phyloP scores from a whole-genome alignment of 257 asterid genomes.

The Thymus quinquecostatus region DNA sequence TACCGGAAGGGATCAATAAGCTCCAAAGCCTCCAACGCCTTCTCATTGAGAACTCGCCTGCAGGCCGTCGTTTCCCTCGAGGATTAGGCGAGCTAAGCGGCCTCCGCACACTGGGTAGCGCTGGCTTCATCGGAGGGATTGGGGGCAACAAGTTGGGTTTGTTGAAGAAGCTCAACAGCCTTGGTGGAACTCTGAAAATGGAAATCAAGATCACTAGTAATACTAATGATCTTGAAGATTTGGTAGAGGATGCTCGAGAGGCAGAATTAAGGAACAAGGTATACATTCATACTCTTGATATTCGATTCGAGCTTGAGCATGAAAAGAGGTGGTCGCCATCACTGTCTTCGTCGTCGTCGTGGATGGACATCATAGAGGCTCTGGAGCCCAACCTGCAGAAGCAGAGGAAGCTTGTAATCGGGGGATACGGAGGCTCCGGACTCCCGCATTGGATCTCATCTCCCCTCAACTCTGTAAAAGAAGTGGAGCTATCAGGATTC shows the following conservation, averaged over 20 bases:
- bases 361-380: no score
- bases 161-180: neutral
- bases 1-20: neutral
- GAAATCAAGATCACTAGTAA: neutral
- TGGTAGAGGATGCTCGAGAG: neutral
- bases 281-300: neutral
- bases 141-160: neutral
- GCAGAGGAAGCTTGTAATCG: no score
- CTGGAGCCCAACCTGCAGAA: no score
- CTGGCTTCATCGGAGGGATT: neutral
- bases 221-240: neutral
- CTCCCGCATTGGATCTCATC: no score
- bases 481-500: no score
- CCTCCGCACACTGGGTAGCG: neutral
- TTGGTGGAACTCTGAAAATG: neutral
- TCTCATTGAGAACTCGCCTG: no score
- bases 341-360: neutral
- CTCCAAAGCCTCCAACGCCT: neutral
- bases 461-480: no score
- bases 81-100: neutral
- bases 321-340: no score
- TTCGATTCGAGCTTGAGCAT: neutral
- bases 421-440: no score
- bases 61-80: neutral
- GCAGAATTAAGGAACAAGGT: constrained; percentile 6